Evolutionary conservation across 371 early-diverging fungal species (phyloP).

Genomic region (Actinomortierella ambigua): DNA sequence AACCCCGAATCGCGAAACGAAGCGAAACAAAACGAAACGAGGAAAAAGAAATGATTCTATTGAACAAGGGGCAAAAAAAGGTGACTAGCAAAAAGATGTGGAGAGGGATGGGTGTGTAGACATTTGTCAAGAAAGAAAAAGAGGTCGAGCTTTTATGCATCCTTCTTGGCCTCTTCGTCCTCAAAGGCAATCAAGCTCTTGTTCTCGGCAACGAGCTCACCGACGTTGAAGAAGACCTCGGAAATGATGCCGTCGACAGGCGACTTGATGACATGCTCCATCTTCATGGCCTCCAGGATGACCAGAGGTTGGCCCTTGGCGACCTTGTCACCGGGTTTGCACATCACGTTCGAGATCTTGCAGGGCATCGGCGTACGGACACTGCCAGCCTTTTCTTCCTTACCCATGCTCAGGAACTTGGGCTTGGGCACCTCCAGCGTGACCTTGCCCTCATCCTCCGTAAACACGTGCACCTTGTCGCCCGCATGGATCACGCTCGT

Average conservation of each 20-base stretch:
- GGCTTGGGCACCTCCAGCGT: constrained; percentile 70
- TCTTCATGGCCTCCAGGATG: constrained; percentile 97
- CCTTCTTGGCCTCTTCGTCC: constrained; percentile 37
- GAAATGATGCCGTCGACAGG: constrained; percentile 79
- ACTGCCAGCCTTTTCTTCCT: constrained; percentile 65
- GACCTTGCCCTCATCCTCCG: constrained; percentile 63
- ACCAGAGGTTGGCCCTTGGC: constrained; percentile 82
- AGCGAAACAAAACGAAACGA: too few relatives aligned
- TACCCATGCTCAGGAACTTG: constrained; percentile 53
- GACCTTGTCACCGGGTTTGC: constrained; percentile 84
- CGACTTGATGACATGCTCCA: constrained; percentile 95
- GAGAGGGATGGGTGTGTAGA: too few relatives aligned
- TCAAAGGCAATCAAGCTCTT: constrained; percentile 81
- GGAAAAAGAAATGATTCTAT: too few relatives aligned
- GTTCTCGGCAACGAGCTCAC: constrained; percentile 90
- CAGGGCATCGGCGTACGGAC: constrained; percentile 96
- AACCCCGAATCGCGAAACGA: too few relatives aligned
- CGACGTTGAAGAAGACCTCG: constrained; percentile 78
- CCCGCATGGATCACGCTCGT: constrained; percentile 65
- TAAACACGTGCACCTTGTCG: constrained; percentile 70
- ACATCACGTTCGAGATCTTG: constrained; percentile 88
- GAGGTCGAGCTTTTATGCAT: not conserved
- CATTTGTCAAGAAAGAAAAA: not conserved
- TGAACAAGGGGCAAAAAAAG: too few relatives aligned
- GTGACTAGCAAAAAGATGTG: too few relatives aligned